Percentiles rank a stretch among this genome's conserved stretches.
Conservation (phyloP, 2,329 filamentous ascomycete genomes). For the Plenodomus tracheiphilus region DNA sequence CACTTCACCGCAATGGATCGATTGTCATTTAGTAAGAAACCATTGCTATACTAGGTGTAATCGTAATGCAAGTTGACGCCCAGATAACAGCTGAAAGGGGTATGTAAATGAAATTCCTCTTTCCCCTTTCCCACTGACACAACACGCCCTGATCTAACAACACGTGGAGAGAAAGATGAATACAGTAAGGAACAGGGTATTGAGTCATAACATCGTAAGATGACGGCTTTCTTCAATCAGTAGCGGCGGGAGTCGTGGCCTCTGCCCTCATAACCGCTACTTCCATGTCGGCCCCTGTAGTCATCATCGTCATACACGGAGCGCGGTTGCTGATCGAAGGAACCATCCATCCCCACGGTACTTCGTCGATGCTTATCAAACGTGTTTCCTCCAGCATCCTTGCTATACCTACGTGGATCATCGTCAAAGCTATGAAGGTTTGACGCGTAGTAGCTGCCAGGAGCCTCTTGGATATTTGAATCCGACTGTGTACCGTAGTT, state of each 20-base stretch:
- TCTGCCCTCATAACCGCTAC: conserved; percentile 33
- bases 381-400: conserved; percentile 34
- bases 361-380: conserved; percentile 31
- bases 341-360: conserved; percentile 28
- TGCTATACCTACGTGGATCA: conserved; percentile 32
- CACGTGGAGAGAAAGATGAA: neutral
- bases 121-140: neutral
- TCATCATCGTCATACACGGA: conserved; percentile 39
- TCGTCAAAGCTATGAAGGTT: conserved; percentile 40
- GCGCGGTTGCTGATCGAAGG: conserved; percentile 33
- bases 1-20: too few relatives aligned
- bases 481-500: conserved; percentile 41
- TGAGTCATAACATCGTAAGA: conserved; percentile 5
- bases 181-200: neutral
- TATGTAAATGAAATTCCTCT: neutral
- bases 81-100: neutral
- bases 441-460: conserved; percentile 35
- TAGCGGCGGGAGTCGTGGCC: conserved; percentile 37
- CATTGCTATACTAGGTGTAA: neutral
- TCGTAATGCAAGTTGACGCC: neutral
- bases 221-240: conserved; percentile 8
- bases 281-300: conserved; percentile 28
- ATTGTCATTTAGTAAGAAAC: neutral
- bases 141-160: neutral
- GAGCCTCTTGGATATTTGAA: conserved; percentile 35